Percentiles rank a stretch among this genome's conserved stretches.
Conservation (phyloP, 768 basidiomycete species). For the Macrolepiota dolichaula region DNA sequence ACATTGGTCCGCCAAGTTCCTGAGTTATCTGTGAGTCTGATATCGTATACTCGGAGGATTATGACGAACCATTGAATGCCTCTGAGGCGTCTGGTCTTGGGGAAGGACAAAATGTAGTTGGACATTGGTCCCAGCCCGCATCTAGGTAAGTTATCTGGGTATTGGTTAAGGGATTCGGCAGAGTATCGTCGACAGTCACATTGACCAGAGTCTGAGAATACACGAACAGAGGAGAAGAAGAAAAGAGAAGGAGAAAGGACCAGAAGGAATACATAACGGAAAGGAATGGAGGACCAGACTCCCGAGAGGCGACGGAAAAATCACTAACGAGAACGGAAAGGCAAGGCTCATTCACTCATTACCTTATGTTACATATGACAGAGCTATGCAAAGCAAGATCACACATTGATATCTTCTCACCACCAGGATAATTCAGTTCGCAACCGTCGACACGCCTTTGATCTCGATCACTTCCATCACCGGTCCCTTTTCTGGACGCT, state of each 20-base stretch:
- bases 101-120: not conserved
- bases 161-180: not conserved
- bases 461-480: constrained; percentile 1
- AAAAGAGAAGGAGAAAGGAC: not conserved
- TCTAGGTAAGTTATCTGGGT: not conserved
- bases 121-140: not conserved
- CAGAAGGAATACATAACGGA: not conserved
- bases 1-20: constrained; percentile 1
- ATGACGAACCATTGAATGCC: not conserved
- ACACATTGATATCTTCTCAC: constrained; percentile 8
- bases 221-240: not conserved
- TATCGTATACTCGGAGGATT: not conserved
- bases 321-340: not conserved
- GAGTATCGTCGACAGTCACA: constrained; percentile 3
- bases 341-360: not conserved
- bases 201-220: not conserved
- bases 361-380: not conserved
- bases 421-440: constrained; percentile 1
- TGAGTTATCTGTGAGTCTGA: not conserved
- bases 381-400: constrained; percentile 1
- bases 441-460: constrained; percentile 8
- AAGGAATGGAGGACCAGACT: not conserved
- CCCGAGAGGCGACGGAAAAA: not conserved
- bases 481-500: constrained; percentile 3
- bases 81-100: not conserved